Evolutionary conservation across 257 asterid genomes (phyloP).

Genomic region (Solanum sejunctum): DNA sequence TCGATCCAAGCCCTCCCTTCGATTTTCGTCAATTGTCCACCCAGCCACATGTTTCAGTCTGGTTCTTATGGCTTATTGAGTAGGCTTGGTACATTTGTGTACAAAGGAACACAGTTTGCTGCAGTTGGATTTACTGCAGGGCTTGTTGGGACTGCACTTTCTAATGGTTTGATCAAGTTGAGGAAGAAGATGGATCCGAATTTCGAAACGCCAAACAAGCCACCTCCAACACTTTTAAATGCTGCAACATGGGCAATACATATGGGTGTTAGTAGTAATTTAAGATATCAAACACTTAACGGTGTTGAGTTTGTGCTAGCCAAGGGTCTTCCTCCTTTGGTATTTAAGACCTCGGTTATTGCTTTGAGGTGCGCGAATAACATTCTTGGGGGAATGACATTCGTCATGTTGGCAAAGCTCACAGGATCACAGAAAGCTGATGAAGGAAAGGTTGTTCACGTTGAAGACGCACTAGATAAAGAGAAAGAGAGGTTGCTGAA

Average conservation of each 20-base stretch:
- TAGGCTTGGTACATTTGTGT: conserved; percentile 67
- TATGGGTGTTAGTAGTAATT: conserved; percentile 79
- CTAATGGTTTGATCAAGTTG: conserved; percentile 59
- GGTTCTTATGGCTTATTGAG: conserved; percentile 43
- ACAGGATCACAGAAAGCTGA: conserved; percentile 58
- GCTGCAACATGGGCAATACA: conserved; percentile 84
- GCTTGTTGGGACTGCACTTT: conserved; percentile 75
- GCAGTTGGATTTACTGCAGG: conserved; percentile 86
- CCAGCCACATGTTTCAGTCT: conserved; percentile 86
- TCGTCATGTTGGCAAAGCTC: conserved; percentile 70
- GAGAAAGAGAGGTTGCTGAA: conserved; percentile 34
- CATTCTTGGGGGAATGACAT: conserved; percentile 79
- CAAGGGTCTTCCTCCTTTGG: conserved; percentile 43
- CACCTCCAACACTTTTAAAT: conserved; percentile 67
- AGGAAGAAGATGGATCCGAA: conserved; percentile 75
- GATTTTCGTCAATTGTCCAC: conserved; percentile 56
- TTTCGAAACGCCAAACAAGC: conserved; percentile 74
- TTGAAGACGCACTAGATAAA: conserved; percentile 11
- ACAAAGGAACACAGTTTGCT: conserved; percentile 65
- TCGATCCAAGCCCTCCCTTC: conserved; percentile 44
- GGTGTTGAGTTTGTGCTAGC: conserved; percentile 77
- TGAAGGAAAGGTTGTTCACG: background rate
- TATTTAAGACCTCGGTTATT: conserved; percentile 63
- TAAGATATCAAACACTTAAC: conserved; percentile 77
- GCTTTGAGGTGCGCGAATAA: conserved; percentile 68